Base-by-base conservation (phyloP, 1,284 basidiomycete species). In the Earliella scabrosa region DNA sequence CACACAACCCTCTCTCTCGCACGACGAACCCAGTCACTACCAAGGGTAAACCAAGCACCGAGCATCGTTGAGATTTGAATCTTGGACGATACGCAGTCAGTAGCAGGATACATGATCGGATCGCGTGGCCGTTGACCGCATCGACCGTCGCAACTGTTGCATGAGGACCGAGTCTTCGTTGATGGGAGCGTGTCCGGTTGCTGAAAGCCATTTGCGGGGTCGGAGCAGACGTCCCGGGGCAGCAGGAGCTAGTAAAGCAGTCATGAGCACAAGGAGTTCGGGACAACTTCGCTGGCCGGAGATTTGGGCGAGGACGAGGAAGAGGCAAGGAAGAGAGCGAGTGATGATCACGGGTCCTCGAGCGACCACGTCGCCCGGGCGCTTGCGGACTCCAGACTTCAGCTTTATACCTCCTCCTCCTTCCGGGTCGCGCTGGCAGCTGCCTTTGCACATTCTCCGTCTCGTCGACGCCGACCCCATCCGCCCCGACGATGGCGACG, bases 331-430 rank as follows among this genome's bases (percentile, higher is more conserved):
- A 31, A 45, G 36, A 9, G 40, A 3, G 52, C 20, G 39, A 36
- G 34, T 18, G 21, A 2, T 31, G 54, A 46, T 62, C 60, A 62
- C 60, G 60, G 51, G 60, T 38, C 24, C 6, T n/a, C n/a, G n/a
- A 38, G 31, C 45, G 57, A 57, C 53, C 60, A 62, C 60, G 60
- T 62, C 57, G 57, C 38, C 52, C 36, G 44, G 50, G 60, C 60
- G 57, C 57, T 43, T 57, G 27, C 4, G 18, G 11, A 31, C 6
- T 18, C 45, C 34, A 36, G 20, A 45, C 49, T 47, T 45, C 43
- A 47, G 56, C 54, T 54, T 62, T 59, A 62, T 62, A 62, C 60
- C 54, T 40, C 56, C 38, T 54, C 51, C 44, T 40, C 47, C 23
- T 46, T 45, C 50, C 14, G 24, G 52, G 50, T 56, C 54, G 60